phyloP scores from a whole-genome alignment of 164 flowering plant genomes.

The Stephania yunnanensis region DNA sequence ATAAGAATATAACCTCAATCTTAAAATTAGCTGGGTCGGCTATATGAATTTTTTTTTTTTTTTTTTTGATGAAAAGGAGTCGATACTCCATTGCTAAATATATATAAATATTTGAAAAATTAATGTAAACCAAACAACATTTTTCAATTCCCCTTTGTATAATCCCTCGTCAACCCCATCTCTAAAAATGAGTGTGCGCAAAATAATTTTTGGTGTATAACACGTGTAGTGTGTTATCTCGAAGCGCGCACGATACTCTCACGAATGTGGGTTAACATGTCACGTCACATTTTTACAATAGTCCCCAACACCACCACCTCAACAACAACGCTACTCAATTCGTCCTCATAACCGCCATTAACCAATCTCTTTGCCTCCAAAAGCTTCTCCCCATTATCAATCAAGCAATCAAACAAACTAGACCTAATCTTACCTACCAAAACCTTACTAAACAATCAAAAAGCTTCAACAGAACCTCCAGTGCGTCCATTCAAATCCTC shows the following conservation, averaged over 20 bases:
- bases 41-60: too few relatives aligned
- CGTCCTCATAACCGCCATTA: conserved; percentile 19
- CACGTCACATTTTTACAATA: conserved; percentile 30
- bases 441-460: conserved; percentile 47
- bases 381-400: conserved; percentile 36
- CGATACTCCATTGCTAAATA: too few relatives aligned
- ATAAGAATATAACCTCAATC: too few relatives aligned
- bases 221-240: too few relatives aligned
- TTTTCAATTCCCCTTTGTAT: conserved; percentile 72
- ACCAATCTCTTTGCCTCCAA: conserved; percentile 38
- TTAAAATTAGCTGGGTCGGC: too few relatives aligned
- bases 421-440: conserved; percentile 48
- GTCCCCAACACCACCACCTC: conserved; percentile 36
- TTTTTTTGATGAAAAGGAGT: too few relatives aligned
- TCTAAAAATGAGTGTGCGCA: conserved; percentile 45
- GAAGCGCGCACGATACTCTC: too few relatives aligned
- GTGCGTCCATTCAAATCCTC: conserved; percentile 48
- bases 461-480: conserved; percentile 38
- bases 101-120: too few relatives aligned
- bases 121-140: conserved; percentile 33
- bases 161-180: conserved; percentile 49
- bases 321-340: conserved; percentile 21
- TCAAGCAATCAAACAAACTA: conserved; percentile 44
- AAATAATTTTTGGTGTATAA: too few relatives aligned
- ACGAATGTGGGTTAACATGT: too few relatives aligned